phyloP scores from a whole-genome alignment of 2,329 filamentous ascomycete genomes.

The Penicillium sp. region DNA sequence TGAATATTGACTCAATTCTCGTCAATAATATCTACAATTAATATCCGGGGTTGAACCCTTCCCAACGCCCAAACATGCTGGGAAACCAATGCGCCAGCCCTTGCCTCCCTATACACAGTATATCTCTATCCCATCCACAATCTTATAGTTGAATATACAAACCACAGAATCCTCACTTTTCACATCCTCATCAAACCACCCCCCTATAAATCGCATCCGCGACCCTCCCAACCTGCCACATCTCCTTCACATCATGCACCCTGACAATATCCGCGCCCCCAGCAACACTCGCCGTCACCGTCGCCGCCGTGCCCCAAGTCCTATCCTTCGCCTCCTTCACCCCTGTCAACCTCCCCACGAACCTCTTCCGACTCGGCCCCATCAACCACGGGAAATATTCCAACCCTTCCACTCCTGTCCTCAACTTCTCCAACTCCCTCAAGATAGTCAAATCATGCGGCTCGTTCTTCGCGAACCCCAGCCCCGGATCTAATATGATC shows the following conservation, averaged over 20 bases:
- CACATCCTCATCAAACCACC: no score
- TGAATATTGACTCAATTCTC: no score
- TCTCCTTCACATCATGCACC: conserved; percentile 82
- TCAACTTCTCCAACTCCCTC: conserved; percentile 55
- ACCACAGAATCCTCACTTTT: no score
- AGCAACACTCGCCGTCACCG: conserved; percentile 73
- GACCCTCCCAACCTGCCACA: conserved; percentile 76
- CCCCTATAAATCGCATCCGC: conserved; percentile 92
- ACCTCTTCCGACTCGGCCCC: conserved; percentile 79
- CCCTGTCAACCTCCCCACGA: conserved; percentile 74
- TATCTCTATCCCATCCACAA: conserved; percentile 12
- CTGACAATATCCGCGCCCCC: conserved; percentile 85
- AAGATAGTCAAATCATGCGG: conserved; percentile 76
- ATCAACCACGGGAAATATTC: conserved; percentile 76
- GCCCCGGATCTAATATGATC: conserved; percentile 84
- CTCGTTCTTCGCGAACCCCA: conserved; percentile 82
- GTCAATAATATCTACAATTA: no score
- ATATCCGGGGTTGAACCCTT: no score
- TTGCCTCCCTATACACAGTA: no score
- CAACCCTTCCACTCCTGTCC: conserved; percentile 32
- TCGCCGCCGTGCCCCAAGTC: conserved; percentile 77
- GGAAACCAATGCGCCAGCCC: no score
- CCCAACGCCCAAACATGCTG: no score
- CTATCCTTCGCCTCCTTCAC: conserved; percentile 62
- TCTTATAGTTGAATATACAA: not conserved